Evolutionary conservation across 345 rosid genomes (phyloP).

Genomic region (Hirschfeldia incana): DNA sequence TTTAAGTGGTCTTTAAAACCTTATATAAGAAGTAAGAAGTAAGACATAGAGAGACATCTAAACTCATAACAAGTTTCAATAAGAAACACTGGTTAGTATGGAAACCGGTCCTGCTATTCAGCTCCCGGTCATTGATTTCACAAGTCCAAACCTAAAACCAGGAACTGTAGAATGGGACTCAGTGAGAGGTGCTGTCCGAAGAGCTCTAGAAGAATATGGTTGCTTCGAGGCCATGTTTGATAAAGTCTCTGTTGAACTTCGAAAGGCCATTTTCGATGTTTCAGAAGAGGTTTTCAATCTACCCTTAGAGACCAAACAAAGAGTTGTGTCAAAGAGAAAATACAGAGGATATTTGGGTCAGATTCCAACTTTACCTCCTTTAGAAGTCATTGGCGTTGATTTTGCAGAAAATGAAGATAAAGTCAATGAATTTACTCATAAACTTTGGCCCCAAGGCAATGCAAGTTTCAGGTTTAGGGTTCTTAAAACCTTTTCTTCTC

Average conservation of each 20-base stretch:
- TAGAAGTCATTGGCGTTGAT: conserved; percentile 19
- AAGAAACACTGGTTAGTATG: no score
- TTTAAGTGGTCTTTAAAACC: no score
- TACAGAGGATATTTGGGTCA: conserved; percentile 34
- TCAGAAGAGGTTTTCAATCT: conserved; percentile 15
- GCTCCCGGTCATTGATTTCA: no score
- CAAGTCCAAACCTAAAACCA: no score
- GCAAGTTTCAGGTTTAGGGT: conserved; percentile 16
- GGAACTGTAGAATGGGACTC: no score
- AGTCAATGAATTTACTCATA: conserved; percentile 27
- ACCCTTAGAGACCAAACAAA: conserved; percentile 32
- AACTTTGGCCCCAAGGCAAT: conserved; percentile 35
- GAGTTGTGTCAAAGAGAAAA: conserved; percentile 18
- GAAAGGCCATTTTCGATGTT: conserved; percentile 18
- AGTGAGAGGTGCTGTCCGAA: no score
- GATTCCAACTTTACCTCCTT: conserved; percentile 22
- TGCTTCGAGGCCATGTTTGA: conserved; percentile 38
- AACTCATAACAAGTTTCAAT: no score
- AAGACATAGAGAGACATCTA: no score
- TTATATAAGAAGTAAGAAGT: no score
- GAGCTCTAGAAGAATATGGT: conserved; percentile 31
- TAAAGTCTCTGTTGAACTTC: conserved; percentile 19
- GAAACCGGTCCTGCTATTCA: no score
- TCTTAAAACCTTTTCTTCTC: not conserved
- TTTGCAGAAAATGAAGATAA: conserved; percentile 20